Evolutionary conservation across 2,329 filamentous ascomycete genomes (phyloP).

Genomic region (Epichloe uncinata): DNA sequence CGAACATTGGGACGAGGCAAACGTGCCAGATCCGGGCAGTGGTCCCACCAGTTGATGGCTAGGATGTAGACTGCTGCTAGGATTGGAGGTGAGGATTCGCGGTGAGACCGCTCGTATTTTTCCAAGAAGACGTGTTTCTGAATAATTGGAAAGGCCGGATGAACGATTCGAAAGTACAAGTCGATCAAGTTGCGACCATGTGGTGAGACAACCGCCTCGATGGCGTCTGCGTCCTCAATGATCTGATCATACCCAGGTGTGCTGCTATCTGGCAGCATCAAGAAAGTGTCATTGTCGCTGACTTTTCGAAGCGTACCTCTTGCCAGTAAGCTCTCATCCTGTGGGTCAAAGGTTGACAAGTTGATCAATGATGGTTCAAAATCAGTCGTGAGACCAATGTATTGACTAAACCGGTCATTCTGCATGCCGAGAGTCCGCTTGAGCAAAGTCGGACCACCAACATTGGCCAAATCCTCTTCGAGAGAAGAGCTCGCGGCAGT

Average conservation of each 20-base stretch:
- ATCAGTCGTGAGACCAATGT: conserved; percentile 71
- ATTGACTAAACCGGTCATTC: conserved; percentile 65
- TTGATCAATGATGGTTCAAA: conserved; percentile 74
- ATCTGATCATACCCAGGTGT: conserved; percentile 62
- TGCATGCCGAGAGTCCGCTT: conserved; percentile 64
- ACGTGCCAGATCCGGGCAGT: conserved; percentile 51
- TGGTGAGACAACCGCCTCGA: conserved; percentile 63
- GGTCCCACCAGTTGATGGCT: conserved; percentile 79
- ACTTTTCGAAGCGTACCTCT: conserved; percentile 60
- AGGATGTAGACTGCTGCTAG: conserved; percentile 74
- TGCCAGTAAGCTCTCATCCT: conserved; percentile 65
- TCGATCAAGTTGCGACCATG: conserved; percentile 67
- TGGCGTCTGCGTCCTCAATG: conserved; percentile 51
- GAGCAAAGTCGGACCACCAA: conserved; percentile 51
- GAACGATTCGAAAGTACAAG: conserved; percentile 69
- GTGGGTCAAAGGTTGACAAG: conserved; percentile 64
- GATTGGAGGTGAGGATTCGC: conserved; percentile 62
- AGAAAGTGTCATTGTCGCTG: conserved; percentile 64
- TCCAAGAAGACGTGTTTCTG: conserved; percentile 71
- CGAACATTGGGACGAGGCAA: conserved; percentile 57
- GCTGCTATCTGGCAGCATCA: conserved; percentile 62
- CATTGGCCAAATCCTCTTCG: conserved; percentile 60
- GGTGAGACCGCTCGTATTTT: conserved; percentile 59
- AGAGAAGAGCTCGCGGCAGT: conserved; percentile 48
- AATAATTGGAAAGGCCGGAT: conserved; percentile 70